Conservation (phyloP, 768 basidiomycete genomes). For the Suillus hirtellus region DNA sequence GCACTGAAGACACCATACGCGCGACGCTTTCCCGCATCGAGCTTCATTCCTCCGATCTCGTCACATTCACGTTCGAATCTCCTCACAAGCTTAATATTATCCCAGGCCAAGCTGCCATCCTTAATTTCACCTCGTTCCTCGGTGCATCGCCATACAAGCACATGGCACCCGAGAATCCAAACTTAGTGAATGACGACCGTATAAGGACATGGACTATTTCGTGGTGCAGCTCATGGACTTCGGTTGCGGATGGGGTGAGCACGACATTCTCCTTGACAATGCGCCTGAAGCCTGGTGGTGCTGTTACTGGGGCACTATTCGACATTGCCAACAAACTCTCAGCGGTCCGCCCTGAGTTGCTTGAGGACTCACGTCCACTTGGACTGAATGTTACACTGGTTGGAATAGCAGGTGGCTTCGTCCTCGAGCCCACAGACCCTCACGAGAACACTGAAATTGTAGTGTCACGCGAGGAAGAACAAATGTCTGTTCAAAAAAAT, state of each 20-base stretch:
- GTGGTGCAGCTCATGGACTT: constrained; percentile 21
- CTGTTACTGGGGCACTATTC: constrained; percentile 56
- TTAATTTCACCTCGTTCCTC: constrained; percentile 55
- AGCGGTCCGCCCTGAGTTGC: constrained; percentile 40
- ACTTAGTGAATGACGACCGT: constrained; percentile 60
- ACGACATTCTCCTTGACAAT: constrained; percentile 50
- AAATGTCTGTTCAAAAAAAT: neutral
- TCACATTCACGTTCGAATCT: constrained; percentile 54
- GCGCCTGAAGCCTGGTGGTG: constrained; percentile 54
- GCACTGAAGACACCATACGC: constrained; percentile 21
- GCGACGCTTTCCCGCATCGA: constrained; percentile 37
- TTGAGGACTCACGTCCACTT: constrained; percentile 42
- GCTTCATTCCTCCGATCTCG: constrained; percentile 48
- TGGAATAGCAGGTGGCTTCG: constrained; percentile 56
- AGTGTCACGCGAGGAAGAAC: neutral
- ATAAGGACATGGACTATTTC: constrained; percentile 70
- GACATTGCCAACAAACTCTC: constrained; percentile 44
- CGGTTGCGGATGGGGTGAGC: neutral
- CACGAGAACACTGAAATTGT: neutral
- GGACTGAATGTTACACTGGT: constrained; percentile 44
- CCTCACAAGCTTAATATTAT: constrained; percentile 34
- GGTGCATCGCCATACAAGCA: constrained; percentile 51
- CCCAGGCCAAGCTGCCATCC: constrained; percentile 54
- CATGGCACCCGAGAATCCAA: constrained; percentile 51
- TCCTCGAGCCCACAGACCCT: constrained; percentile 23